Base-by-base conservation (phyloP, 306 rosid genomes). In the Senna tora region DNA sequence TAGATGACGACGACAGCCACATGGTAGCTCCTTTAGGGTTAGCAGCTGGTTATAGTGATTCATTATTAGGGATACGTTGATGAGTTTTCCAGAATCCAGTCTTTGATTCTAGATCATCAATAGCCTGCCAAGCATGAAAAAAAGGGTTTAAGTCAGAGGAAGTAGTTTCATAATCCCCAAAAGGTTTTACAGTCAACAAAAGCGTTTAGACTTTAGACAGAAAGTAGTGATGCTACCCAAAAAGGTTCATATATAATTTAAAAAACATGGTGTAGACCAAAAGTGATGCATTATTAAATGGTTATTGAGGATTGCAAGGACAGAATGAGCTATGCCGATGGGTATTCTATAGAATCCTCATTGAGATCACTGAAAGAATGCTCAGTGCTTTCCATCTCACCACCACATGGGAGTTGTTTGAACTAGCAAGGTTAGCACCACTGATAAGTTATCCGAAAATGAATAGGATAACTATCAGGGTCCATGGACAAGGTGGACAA, bases 391-490 rank as follows among this genome's bases (percentile, higher is more conserved):
- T 61, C 81, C 63, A 51, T 39, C 65, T 77, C 76, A 57, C 54
- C 63, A 47, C 33, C 71, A 79, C 82, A 73, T 70, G 79, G 72
- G 10, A 13, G 15, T 63, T 69, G 66, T 72, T 61, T 70, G 67
- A 60, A 75, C 75, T 60, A 19, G 67, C 34, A 66, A 54, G 69
- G 1, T 66, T 62, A 51, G 80, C 80, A 69, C 78, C 84, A 59
- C 33, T 53, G 58, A 75, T 41, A 57, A 46, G 69, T 78, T 83
- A 81, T 81, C 83, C 64, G 55, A 16, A 42, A 65, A 41, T 16
- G 78, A 78, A 87, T 67, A 69, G 42, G 87, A 83, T 77, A 89
- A 38, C 65, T 68, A 47, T 79, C 60, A 79, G 16, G 73, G 66
- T 38, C 50, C 63, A 70, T 42, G 70, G 55, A 50, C 55, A 50